Evolutionary conservation across 352 stramenopile species (phyloP), one percentile per base, ranked within the genome.

Genomic region (Phytophthora pisi): DNA sequence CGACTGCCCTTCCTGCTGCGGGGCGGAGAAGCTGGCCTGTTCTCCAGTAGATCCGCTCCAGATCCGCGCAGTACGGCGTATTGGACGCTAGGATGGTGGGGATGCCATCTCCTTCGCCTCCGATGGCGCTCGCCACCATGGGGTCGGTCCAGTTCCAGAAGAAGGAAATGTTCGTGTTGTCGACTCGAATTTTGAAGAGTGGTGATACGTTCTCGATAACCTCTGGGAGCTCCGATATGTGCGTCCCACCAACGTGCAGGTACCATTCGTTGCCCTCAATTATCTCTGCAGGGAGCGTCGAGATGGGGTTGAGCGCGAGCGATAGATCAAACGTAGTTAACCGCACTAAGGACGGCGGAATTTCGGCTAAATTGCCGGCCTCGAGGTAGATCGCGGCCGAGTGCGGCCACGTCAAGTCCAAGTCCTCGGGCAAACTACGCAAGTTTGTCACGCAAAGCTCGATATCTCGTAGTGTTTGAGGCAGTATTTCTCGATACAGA

Each of bases 391-490:
- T 61, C 16, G 38, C 53, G 4, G 59, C 51, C 11, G 36, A 45
- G 6, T 66, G 49, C 0, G 76, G 58, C 76, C 78, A 89, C 7
- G 49, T 69, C 15, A 54, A 54, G 40, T 81, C 61, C 18, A 89
- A 51, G 9, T 84, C 52, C 2, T 72, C 51, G 0, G 80, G 80
- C 7, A 86, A 56, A 6, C 59, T 30, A 0, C 40, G 66, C 10
- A 87, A 55, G 20, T 81, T 86, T 26, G 64, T 72, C 11, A 63
- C 20, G 4, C 36, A 67, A 47, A 86, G 58, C 23, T 78, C 67
- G 9, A 87, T 56, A 31, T 84, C 65, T 10, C 23, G 13, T 30
- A 71, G 45, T 20, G 6, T 30, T 0, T 18, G 57, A 2, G 81
- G 77, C 47, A 88, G 82, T 42, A 70, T 43, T 0, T 23, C 47